Conservation (phyloP, 768 basidiomycete species). For the Boletellus ananiceps region DNA sequence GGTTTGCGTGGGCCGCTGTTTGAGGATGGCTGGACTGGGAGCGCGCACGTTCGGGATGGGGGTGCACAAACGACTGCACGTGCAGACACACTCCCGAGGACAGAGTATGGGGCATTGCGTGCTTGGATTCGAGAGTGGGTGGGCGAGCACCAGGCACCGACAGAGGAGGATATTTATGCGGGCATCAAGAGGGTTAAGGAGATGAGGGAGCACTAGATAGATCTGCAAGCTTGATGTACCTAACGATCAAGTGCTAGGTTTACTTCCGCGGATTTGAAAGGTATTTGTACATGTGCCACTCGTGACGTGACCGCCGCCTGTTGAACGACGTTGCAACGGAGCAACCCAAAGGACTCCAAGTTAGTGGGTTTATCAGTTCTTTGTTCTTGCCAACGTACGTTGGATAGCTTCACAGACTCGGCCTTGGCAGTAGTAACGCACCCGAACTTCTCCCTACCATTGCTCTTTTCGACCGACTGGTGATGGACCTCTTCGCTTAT, state of each 20-base stretch:
- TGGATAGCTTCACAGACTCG: no score
- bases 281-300: no score
- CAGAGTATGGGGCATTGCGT: conserved; percentile 25
- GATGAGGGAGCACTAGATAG: conserved; percentile 21
- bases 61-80: not conserved
- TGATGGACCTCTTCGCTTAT: conserved; percentile 17
- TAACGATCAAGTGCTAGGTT: no score
- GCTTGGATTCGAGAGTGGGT: conserved; percentile 59
- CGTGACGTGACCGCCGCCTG: no score
- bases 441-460: not conserved
- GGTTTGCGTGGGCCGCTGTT: conserved; percentile 57
- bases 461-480: no score
- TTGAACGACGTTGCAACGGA: no score
- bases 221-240: no score
- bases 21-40: conserved; percentile 36
- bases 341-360: no score
- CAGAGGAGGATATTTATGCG: conserved; percentile 34
- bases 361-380: no score
- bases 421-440: not conserved
- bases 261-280: no score
- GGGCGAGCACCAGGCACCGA: conserved; percentile 43
- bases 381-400: no score
- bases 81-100: conserved; percentile 4
- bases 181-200: conserved; percentile 23
- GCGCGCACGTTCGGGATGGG: conserved; percentile 16